These are phyloP conservation scores for Zygoascus meyerae DNA, from an alignment of 1,139 yeast genomes.

Conservation along the genomic window DNA sequence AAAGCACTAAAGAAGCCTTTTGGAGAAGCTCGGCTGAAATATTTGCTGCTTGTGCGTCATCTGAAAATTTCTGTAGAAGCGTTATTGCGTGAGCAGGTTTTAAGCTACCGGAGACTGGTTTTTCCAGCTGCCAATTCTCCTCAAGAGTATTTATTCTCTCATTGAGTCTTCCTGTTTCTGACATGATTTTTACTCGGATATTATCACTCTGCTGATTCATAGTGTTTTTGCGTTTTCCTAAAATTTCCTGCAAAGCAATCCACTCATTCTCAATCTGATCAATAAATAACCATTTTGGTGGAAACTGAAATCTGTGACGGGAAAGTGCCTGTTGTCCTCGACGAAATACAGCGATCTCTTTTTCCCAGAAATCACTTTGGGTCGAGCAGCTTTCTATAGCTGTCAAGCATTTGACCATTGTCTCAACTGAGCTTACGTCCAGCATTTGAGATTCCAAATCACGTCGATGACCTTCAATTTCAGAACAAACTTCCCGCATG, in stretches of 20 bases:
- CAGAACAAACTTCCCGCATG: constrained; percentile 30
- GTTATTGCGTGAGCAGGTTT: constrained; percentile 49
- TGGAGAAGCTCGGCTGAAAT: constrained; percentile 31
- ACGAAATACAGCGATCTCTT: constrained; percentile 28
- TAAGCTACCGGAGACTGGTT: constrained; percentile 44
- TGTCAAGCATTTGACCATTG: constrained; percentile 36
- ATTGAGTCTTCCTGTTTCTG: constrained; percentile 40
- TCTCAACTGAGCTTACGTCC: constrained; percentile 36
- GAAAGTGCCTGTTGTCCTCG: constrained; percentile 44
- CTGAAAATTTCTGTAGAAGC: constrained; percentile 42
- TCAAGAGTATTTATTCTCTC: constrained; percentile 31
- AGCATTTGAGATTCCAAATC: constrained; percentile 34
- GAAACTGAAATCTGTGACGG: constrained; percentile 45
- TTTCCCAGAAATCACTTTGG: constrained; percentile 33
- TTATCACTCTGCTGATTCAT: constrained; percentile 44
- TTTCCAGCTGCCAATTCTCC: constrained; percentile 46
- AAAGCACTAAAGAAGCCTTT: constrained; percentile 42
- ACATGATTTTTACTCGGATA: constrained; percentile 40
- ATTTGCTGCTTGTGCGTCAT: constrained; percentile 25
- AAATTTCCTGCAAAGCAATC: constrained; percentile 41
- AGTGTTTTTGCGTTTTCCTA: constrained; percentile 36
- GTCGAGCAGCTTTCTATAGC: constrained; percentile 30
- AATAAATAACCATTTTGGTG: constrained; percentile 51
- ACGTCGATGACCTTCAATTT: constrained; percentile 29
- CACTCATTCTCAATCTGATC: constrained; percentile 59